These are phyloP conservation scores for Aquilaria sinensis DNA, from an alignment of 345 rosid species.

Conservation along the genomic window DNA sequence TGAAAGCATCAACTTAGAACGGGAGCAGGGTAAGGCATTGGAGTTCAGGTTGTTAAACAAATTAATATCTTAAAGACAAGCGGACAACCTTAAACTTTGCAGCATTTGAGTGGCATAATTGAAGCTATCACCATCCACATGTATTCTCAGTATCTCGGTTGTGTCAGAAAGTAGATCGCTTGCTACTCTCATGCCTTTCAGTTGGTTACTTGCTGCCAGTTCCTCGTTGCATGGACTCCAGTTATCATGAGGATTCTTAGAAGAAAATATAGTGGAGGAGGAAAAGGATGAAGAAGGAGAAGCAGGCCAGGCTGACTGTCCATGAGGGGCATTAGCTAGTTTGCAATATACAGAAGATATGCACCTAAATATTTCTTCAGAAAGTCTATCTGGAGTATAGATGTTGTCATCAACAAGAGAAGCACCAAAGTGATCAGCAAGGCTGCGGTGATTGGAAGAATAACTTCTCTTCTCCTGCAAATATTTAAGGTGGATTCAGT, in stretches of 20 bases:
- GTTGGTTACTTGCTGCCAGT: constrained; percentile 20
- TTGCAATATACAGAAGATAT: constrained; percentile 79
- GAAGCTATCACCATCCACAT: constrained; percentile 53
- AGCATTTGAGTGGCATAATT: constrained; percentile 53
- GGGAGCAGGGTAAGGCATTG: too few species aligned
- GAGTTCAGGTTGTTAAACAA: not conserved
- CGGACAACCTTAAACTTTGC: constrained; percentile 62
- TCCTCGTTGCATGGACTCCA: constrained; percentile 56
- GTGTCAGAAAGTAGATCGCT: constrained; percentile 30
- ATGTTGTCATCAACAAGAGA: constrained; percentile 25
- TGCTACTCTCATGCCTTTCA: constrained; percentile 38
- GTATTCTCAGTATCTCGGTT: constrained; percentile 51
- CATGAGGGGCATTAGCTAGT: constrained; percentile 33
- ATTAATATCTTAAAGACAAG: constrained; percentile 1
- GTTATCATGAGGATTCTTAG: constrained; percentile 50
- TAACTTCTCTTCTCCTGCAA: constrained; percentile 38
- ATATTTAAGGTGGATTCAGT: not conserved
- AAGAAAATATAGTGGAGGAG: constrained; percentile 71
- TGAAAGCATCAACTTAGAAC: not conserved
- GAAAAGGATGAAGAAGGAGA: constrained; percentile 71
- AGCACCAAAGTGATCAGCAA: constrained; percentile 67
- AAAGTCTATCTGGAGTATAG: constrained; percentile 52
- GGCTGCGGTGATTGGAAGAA: constrained; percentile 50
- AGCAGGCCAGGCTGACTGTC: constrained; percentile 31
- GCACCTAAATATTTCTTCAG: constrained; percentile 74